phyloP scores from a whole-genome alignment of 768 basidiomycete genomes.

The Rhodotorula toruloides region DNA sequence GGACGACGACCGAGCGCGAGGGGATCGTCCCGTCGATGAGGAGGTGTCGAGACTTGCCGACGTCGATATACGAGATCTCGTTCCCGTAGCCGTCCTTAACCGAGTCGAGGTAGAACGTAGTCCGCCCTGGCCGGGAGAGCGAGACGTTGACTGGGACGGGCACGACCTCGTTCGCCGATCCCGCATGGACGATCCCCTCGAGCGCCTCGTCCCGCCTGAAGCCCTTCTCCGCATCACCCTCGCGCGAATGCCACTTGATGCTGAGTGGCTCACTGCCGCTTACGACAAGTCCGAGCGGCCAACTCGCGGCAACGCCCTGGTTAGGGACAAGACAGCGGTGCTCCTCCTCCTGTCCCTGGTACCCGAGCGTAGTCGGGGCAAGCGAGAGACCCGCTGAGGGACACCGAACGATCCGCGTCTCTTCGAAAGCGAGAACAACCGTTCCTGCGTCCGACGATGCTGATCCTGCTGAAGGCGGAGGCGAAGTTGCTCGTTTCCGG shows the following conservation, averaged over 20 bases:
- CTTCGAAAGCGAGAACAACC: slow-evolving; percentile 1
- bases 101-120: slow-evolving; percentile 28
- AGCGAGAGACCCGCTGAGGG: slow-evolving; percentile 29
- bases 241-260: slow-evolving; percentile 15
- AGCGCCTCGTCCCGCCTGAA: slow-evolving; percentile 8
- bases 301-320: neutral
- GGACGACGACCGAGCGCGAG: slow-evolving; percentile 23
- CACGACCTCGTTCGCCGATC: neutral
- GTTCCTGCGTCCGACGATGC: neutral
- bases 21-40: slow-evolving; percentile 13
- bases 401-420: slow-evolving; percentile 20
- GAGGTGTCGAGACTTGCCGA: neutral
- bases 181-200: slow-evolving; percentile 21
- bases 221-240: slow-evolving; percentile 8
- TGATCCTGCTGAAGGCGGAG: neutral
- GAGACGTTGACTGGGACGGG: slow-evolving; percentile 27
- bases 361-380: neutral
- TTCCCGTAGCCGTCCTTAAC: slow-evolving; percentile 31
- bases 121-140: slow-evolving; percentile 8
- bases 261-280: slow-evolving; percentile 22
- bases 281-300: slow-evolving; percentile 22
- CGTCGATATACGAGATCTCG: slow-evolving; percentile 16
- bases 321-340: slow-evolving; percentile 20
- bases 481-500: slow-evolving; percentile 12
- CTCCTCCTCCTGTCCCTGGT: neutral